These are phyloP conservation scores for Elsinoe batatas DNA, from an alignment of 2,329 filamentous ascomycete genomes.

Conservation along the genomic window DNA sequence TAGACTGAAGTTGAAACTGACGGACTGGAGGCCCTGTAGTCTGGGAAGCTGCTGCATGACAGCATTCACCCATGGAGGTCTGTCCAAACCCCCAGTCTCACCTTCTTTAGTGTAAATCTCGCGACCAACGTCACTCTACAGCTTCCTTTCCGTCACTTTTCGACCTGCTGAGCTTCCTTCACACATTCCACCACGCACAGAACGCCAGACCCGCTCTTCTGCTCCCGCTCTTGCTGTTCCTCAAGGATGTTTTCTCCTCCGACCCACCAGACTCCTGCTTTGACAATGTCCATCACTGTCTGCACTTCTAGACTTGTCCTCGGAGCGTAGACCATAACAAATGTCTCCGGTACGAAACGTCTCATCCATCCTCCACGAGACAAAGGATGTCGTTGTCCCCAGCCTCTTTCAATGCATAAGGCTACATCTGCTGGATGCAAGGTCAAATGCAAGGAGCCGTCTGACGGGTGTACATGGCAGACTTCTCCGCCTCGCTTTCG, in stretches of 20 bases:
- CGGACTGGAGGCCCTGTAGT: too few species aligned
- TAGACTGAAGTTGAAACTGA: too few species aligned
- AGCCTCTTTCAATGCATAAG: constrained; percentile 61
- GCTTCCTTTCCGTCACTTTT: not conserved
- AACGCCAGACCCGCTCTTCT: not conserved
- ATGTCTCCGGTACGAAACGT: constrained; percentile 62
- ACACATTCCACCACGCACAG: not conserved
- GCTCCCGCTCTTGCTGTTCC: constrained; percentile 14
- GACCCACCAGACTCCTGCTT: constrained; percentile 64
- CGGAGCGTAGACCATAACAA: constrained; percentile 76
- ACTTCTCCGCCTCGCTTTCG: constrained; percentile 57
- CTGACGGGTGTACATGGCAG: constrained; percentile 67
- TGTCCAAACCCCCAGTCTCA: too few species aligned
- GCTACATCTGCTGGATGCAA: constrained; percentile 70
- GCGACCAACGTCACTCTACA: not conserved
- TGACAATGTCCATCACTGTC: constrained; percentile 58
- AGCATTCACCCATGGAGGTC: too few species aligned
- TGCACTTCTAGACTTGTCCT: constrained; percentile 57
- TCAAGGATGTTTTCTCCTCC: constrained; percentile 27
- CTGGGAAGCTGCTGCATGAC: too few species aligned
- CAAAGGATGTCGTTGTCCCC: constrained; percentile 62
- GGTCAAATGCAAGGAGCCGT: constrained; percentile 68
- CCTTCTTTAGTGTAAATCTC: not conserved
- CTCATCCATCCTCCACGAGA: constrained; percentile 57
- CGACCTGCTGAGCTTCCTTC: not conserved